Evolutionary conservation across 257 asterid species (phyloP).

Genomic region (Voacanga thouarsii): DNA sequence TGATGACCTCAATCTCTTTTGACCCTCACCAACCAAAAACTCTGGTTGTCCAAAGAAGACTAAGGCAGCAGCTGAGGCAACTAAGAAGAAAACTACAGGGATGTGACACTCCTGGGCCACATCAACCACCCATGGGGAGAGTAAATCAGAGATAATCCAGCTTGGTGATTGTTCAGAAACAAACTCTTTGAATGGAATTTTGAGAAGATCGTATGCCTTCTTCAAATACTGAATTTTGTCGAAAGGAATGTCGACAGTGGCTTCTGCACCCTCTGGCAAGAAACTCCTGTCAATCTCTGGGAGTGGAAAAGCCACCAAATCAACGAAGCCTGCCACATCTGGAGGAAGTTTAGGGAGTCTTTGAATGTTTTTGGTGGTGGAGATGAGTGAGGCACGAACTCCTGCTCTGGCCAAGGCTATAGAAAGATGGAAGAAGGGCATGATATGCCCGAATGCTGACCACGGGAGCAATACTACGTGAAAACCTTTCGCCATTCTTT

Average conservation of each 20-base stretch:
- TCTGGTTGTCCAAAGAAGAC: not conserved
- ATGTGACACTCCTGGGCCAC: too few species aligned
- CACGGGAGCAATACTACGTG: constrained; percentile 41
- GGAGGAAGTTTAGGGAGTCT: constrained; percentile 21
- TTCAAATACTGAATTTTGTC: constrained; percentile 22
- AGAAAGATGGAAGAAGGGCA: constrained; percentile 34
- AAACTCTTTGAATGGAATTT: constrained; percentile 15
- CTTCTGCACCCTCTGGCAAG: constrained; percentile 30
- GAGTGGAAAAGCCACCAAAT: constrained; percentile 12
- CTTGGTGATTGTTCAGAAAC: constrained; percentile 15
- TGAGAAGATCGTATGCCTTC: constrained; percentile 15
- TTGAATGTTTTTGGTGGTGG: constrained; percentile 20
- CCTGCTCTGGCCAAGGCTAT: constrained; percentile 33
- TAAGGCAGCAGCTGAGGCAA: constrained; percentile 11
- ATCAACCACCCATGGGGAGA: too few species aligned
- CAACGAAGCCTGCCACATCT: too few species aligned
- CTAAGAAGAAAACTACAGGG: not conserved
- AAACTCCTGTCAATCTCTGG: constrained; percentile 16
- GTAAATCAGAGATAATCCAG: constrained; percentile 18
- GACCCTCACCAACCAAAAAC: not conserved
- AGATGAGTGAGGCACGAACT: constrained; percentile 29
- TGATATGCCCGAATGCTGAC: constrained; percentile 41
- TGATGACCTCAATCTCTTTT: not conserved
- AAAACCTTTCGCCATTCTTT: not conserved
- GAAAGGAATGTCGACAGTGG: constrained; percentile 27